Evolutionary conservation across 129 eudicot genomes (phyloP), one percentile per base, ranked within the genome.

Genomic region (Chrysanthemum makinoi): DNA sequence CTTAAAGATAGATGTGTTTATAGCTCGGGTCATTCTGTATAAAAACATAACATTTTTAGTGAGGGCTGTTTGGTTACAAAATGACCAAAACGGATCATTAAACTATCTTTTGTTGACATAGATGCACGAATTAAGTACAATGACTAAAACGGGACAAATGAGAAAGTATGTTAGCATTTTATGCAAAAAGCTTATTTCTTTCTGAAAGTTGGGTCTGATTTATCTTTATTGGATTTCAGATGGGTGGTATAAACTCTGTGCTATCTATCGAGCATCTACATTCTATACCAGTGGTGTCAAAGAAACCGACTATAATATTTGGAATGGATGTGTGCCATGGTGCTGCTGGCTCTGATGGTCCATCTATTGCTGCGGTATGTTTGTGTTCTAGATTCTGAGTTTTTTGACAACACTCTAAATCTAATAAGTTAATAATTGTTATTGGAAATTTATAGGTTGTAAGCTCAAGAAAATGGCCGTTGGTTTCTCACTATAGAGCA

Each of bases 251-350:
- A 12, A 94, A 94, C 65, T 89, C 98, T 9, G 2, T 79, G 51
- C 77, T 89, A 59, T 53, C 83, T 4, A 62, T 80, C 3, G 97
- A 94, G 82, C 69, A 49, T 33, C 16, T 74, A 47, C 60, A 51
- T 2, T 19, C 81, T 15, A 75, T 89, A 19, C 98, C 97, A 0
- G 0, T 84, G 65, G 84, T 94, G 22, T 91, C 92, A 1, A 55
- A 60, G 66, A 58, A 67, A 24, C 96, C 98, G 4, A 94, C 97
- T 0, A 66, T 89, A 1, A 89, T 94, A 2, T 18, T 94, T 18
- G 98, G 98, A 20, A 89, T 94, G 97, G 96, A 94, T 79, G 96
- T 89, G 0, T 89, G 93, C 19, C 97, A 94, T 68, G 97, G 96
- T 24, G 89, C 96, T 5, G 84, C 97, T 15, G 96, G 97, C 39